Percentiles rank a stretch among this genome's conserved stretches.
These are phyloP conservation scores for Trichoderma endophyticum DNA, from an alignment of 2,329 filamentous ascomycete species.

Conservation along the genomic window DNA sequence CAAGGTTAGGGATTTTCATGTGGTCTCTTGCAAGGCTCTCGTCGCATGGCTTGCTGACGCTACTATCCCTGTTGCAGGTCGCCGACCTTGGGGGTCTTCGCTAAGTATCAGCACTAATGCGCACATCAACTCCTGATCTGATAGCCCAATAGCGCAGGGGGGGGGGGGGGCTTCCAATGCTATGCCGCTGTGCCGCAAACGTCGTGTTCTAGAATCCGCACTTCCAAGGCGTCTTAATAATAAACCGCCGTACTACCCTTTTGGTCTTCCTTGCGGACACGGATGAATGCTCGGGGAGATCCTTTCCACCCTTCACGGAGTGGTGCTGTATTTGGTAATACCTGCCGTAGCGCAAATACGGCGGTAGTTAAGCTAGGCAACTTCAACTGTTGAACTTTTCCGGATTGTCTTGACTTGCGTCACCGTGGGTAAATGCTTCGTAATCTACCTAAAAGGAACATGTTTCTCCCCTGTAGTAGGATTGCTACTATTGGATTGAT, in stretches of 20 bases:
- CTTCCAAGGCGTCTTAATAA: neutral
- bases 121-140: neutral
- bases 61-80: neutral
- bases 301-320: neutral
- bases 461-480: neutral
- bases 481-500: neutral
- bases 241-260: neutral
- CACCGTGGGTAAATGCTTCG: neutral
- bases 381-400: neutral
- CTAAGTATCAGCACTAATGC: neutral
- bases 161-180: neutral
- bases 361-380: neutral
- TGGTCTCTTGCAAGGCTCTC: neutral
- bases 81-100: neutral
- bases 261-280: neutral
- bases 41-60: neutral
- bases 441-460: neutral
- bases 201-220: neutral
- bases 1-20: neutral
- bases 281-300: neutral
- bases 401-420: neutral
- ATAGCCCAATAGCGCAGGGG: neutral
- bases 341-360: neutral
- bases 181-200: neutral
- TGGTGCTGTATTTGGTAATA: neutral